Evolutionary conservation across 2,329 filamentous ascomycete genomes (phyloP), one percentile per base, ranked within the genome.

Genomic region (Neopestalotiopsis rosae): DNA sequence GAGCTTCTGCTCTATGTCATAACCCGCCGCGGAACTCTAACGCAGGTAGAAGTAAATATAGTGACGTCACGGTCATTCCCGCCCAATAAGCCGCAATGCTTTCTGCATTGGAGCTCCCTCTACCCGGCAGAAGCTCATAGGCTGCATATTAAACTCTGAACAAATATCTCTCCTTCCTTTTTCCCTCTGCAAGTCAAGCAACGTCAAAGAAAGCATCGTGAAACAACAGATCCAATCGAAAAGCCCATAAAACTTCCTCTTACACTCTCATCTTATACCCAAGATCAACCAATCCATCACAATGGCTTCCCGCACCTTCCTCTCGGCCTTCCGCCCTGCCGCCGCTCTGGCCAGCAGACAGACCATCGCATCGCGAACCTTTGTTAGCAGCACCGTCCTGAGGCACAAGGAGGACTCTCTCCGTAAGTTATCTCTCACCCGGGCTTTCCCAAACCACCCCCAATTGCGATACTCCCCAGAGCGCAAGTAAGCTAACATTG

Each of bases 401-500:
- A 67, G 69, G 32, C 69, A 70, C 66, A 70, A 70, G 69, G 69
- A 70, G 69, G 64, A 63, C 65, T 20, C 42, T n/a, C 13, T 67
- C 14, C 69, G 69, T 70, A 62, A 30, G 69, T 65, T n/a, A 24
- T 17, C 12, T 32, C 10, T 13, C 45, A 20, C 13, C 28, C 42
- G 20, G 3, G 62, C 42, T 52, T 63, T 38, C 9, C 57, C 7
- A 14, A 30, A 12, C 1, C 9, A 24, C 14, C 45, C 1, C 4
- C 45, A 52, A 20, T 9, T 20, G 24, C n/a, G 3, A 3, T 20
- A 9, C 1, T 10, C 6, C n/a, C n/a, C 20, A 9, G 17, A 52
- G 45, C 17, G 45, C 14, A 9, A 38, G 34, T 52, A n/a, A 52
- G n/a, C 45, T 52, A 24, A 52, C n/a, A 7, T 9, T 52, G 24